Base-by-base conservation (phyloP, 202 grass and related monocot species). In the Panicum hallii region DNA sequence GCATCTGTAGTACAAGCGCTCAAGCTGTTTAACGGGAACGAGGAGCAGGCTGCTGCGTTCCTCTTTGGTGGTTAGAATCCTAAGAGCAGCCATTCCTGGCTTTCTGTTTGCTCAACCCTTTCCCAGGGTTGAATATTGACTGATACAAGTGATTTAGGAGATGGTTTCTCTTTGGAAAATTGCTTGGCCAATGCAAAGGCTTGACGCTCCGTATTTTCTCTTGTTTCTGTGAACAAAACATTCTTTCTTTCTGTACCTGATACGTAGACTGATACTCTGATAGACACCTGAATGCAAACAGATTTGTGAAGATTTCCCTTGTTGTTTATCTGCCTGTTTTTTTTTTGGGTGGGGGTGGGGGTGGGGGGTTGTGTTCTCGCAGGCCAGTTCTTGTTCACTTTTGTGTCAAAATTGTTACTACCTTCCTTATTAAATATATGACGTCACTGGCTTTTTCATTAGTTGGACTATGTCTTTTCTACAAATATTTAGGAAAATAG, bases 41-140 rank as follows among this genome's bases (percentile, higher is more conserved):
- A 97, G 78, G 92, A 97, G 53, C 92, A 94, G 72, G 94, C 92
- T 53, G 90, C 92, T 70, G 90, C 87, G 17, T 97, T 88, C 78
- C 86, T 97, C 87, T 94, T 97, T 84, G 86, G 90, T 70, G 84
- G 89, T 82, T 92, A 87, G 69, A 79, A 12, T 60, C 5, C 41
- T 53, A 6, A 67, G 67, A 74, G 57, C 17, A 75, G 12, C 13
- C 13, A 5, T 74, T 90, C 49, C 69, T 14, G 41, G 13, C n/a
- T 45, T 22, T 56, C 13, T 69, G 49, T 81, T 81, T 66, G 40
- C 65, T 73, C 15, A 67, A 78, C 73, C 79, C 50, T 73, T 55
- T 43, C 15, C 4, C 10, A 34, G 88, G 43, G 75, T 86, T 86
- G 61, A 46, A 74, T 64, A 87, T 78, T 86, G 67, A 85, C 67